These are phyloP conservation scores for Zygnema circumcarinatum DNA, from an alignment of 139 green algal genomes.

Conservation along the genomic window DNA sequence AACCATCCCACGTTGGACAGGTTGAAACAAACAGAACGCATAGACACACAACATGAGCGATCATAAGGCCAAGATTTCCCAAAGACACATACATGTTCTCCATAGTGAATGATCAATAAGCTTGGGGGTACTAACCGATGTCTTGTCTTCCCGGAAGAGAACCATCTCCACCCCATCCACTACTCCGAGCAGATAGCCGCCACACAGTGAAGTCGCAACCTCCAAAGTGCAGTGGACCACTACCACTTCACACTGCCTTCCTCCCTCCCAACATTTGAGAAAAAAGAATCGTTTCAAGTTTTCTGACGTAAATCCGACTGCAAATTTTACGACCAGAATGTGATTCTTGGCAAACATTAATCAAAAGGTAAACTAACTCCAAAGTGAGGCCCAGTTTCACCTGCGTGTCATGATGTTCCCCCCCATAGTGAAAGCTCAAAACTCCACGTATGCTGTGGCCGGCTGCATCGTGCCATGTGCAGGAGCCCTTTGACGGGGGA, in stretches of 20 bases:
- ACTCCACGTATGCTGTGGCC: not conserved
- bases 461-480: not conserved
- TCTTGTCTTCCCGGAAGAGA: not conserved
- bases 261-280: not conserved
- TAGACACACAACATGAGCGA: no score
- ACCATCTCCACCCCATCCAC: not conserved
- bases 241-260: not conserved
- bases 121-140: no score
- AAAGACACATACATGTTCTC: no score
- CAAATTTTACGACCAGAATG: no score
- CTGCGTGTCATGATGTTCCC: not conserved
- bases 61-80: no score
- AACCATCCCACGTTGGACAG: no score
- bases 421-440: not conserved
- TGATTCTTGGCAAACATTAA: no score
- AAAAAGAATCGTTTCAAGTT: not conserved
- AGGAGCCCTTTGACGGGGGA: not conserved
- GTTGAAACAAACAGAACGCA: no score
- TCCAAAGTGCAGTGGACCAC: not conserved
- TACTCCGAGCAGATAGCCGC: not conserved
- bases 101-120: no score
- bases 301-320: no score
- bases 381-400: not conserved
- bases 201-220: not conserved
- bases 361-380: not conserved